Evolutionary conservation across 139 green algal species (phyloP).

Genomic region (Picochlorum sp.): DNA sequence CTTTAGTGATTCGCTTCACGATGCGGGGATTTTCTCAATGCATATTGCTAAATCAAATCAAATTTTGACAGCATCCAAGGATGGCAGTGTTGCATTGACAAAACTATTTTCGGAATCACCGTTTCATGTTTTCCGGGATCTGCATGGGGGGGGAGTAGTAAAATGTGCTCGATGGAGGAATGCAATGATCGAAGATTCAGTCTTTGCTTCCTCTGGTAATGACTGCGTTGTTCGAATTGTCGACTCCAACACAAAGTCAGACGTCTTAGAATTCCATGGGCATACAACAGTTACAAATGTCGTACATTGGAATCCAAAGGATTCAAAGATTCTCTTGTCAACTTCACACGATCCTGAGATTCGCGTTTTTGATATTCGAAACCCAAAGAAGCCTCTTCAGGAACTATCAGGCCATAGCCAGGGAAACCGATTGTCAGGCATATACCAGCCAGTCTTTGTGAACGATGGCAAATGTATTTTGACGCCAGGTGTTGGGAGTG

Average conservation of each 20-base stretch:
- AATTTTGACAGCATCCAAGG: conserved; percentile 17
- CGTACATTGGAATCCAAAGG: conserved; percentile 17
- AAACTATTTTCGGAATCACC: too few species aligned
- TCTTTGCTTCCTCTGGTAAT: conserved; percentile 27
- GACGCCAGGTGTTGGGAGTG: conserved; percentile 8
- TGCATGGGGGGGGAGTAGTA: conserved; percentile 18
- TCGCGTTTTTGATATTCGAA: conserved; percentile 20
- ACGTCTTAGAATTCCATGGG: neutral
- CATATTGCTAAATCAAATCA: neutral
- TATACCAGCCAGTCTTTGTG: conserved; percentile 31
- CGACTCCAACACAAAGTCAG: neutral
- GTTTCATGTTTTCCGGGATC: conserved; percentile 3
- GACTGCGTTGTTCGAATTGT: conserved; percentile 7
- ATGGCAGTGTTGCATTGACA: conserved; percentile 9
- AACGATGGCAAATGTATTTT: conserved; percentile 7
- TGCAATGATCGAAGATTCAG: neutral
- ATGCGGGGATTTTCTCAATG: conserved; percentile 27
- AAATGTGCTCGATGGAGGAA: conserved; percentile 23
- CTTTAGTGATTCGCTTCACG: neutral
- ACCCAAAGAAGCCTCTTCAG: conserved; percentile 9
- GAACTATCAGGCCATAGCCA: conserved; percentile 6
- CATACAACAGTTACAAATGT: conserved; percentile 5
- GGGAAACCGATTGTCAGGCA: neutral
- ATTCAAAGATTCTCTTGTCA: conserved; percentile 12
- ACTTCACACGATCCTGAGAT: conserved; percentile 9